Evolutionary conservation across 768 basidiomycete species (phyloP).

Genomic region (Suillus paluster): DNA sequence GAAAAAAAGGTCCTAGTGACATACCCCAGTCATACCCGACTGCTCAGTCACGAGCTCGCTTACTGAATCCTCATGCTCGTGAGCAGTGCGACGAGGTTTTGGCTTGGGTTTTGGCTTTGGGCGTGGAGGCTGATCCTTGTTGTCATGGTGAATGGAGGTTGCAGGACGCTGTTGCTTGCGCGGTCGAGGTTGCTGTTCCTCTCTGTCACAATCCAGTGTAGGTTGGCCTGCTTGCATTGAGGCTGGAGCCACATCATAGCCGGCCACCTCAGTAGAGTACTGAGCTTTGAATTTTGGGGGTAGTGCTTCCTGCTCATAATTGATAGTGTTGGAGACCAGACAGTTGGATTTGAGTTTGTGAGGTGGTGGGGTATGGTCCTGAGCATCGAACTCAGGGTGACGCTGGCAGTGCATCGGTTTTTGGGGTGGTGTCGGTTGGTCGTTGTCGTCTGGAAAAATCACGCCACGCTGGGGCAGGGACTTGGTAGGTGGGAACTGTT

Average conservation of each 20-base stretch:
- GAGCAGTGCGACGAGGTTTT: neutral
- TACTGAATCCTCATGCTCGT: neutral
- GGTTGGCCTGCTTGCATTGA: neutral
- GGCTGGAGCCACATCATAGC: neutral
- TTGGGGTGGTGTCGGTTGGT: neutral
- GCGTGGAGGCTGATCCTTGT: neutral
- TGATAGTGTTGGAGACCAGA: too few species aligned
- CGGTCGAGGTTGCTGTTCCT: neutral
- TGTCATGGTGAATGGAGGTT: neutral
- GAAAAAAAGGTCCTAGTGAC: too few species aligned
- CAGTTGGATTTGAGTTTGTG: too few species aligned
- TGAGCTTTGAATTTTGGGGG: neutral
- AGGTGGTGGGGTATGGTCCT: too few species aligned
- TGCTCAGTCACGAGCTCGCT: too few species aligned
- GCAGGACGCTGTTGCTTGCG: neutral
- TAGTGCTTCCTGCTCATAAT: too few species aligned
- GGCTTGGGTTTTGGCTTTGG: neutral
- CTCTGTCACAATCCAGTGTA: neutral
- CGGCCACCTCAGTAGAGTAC: neutral
- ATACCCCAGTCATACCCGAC: too few species aligned
- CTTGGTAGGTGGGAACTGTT: neutral
- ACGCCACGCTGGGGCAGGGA: neutral
- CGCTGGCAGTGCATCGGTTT: too few species aligned
- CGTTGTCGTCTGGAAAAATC: neutral
- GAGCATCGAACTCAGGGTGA: too few species aligned